A percentile compares a stretch with the other conserved stretches of the same genome.
phyloP scores from a whole-genome alignment of 805 yeast genomes.

The Kuraishia cidri region DNA sequence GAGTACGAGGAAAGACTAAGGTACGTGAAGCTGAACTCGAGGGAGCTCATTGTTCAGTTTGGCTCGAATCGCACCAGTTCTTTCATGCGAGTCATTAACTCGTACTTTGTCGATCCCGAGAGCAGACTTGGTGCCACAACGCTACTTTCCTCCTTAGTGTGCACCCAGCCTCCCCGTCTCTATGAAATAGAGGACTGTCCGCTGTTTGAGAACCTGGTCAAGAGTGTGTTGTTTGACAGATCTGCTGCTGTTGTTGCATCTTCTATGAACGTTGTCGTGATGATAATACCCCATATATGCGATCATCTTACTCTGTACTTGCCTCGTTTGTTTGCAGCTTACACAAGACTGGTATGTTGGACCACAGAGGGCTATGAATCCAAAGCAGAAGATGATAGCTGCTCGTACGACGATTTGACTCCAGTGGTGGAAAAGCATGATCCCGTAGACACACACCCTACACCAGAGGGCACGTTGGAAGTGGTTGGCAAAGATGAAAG shows the following conservation, averaged over 20 bases:
- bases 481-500: constrained; percentile 7
- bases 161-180: constrained; percentile 7
- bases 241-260: constrained; percentile 29
- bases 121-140: constrained; percentile 28
- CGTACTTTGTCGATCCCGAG: constrained; percentile 20
- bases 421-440: constrained; percentile 1
- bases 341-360: constrained; percentile 34
- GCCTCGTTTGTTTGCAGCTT: constrained; percentile 32
- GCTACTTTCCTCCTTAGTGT: constrained; percentile 26
- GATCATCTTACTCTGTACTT: constrained; percentile 21
- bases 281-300: constrained; percentile 34
- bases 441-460: neutral
- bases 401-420: constrained; percentile 4
- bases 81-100: constrained; percentile 27
- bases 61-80: constrained; percentile 26
- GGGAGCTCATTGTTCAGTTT: constrained; percentile 27
- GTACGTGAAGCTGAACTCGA: constrained; percentile 35
- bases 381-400: constrained; percentile 1
- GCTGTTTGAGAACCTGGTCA: constrained; percentile 25
- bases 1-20: constrained; percentile 38
- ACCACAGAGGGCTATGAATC: constrained; percentile 1
- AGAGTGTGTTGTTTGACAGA: constrained; percentile 30
- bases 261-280: constrained; percentile 19
- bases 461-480: constrained; percentile 10
- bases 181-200: constrained; percentile 15